Evolutionary conservation across 2,329 filamentous ascomycete species (phyloP).

Genomic region (Byssothecium circinans): DNA sequence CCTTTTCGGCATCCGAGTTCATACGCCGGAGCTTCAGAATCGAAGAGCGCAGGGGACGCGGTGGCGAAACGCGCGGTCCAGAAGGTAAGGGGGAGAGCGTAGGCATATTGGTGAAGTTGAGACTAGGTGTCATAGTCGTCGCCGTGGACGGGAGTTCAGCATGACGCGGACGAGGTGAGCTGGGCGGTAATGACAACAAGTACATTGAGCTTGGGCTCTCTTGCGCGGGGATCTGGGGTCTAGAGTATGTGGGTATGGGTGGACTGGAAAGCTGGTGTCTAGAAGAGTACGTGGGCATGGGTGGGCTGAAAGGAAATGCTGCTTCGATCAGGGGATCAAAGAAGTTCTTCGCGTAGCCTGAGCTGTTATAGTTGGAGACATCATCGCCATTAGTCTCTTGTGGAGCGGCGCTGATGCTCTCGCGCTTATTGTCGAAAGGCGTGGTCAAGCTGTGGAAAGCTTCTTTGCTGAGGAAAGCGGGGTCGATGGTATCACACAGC

Average conservation of each 20-base stretch:
- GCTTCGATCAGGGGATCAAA: constrained; percentile 28
- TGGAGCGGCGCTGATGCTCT: constrained; percentile 9
- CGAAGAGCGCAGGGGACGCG: constrained; percentile 42
- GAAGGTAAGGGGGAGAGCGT: constrained; percentile 18
- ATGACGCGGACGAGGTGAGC: constrained; percentile 26
- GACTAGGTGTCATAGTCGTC: constrained; percentile 5
- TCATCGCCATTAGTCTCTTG: constrained; percentile 15
- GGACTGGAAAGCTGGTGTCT: constrained; percentile 20
- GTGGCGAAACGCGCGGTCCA: constrained; percentile 40
- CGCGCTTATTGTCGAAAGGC: constrained; percentile 11
- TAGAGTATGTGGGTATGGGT: constrained; percentile 7
- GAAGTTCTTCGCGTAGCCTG: constrained; percentile 10
- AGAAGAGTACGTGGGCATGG: constrained; percentile 7
- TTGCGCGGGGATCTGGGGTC: background rate
- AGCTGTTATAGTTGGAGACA: constrained; percentile 16
- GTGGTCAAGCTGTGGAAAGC: constrained; percentile 22
- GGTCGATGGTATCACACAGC: constrained; percentile 27
- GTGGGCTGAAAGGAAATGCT: constrained; percentile 21
- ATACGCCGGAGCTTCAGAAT: constrained; percentile 47
- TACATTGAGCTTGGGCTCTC: constrained; percentile 19
- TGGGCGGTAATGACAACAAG: constrained; percentile 19
- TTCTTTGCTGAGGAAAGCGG: constrained; percentile 28
- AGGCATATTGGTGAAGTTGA: constrained; percentile 28
- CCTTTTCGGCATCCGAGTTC: constrained; percentile 45
- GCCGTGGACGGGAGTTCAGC: constrained; percentile 17